Evolutionary conservation across 2,329 filamentous ascomycete species (phyloP).

Genomic region (Iodosphaeria phyllophila): DNA sequence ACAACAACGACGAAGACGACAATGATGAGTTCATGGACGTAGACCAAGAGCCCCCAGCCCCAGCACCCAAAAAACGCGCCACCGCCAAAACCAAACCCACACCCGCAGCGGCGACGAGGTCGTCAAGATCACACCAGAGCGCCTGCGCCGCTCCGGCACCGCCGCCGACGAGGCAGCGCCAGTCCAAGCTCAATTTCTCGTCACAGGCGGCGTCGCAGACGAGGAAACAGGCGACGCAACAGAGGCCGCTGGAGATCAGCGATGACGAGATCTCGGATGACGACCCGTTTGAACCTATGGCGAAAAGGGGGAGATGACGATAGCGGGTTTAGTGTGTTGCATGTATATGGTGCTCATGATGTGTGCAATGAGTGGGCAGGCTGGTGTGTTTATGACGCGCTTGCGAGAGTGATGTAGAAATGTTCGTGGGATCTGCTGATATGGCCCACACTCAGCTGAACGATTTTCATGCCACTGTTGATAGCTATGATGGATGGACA

Average conservation of each 20-base stretch:
- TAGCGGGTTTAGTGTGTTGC: too few species aligned
- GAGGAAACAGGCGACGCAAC: too few species aligned
- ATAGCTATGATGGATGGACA: too few species aligned
- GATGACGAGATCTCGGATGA: constrained; percentile 48
- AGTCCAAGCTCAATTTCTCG: constrained; percentile 30
- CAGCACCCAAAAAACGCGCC: constrained; percentile 10
- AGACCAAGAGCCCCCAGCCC: constrained; percentile 20
- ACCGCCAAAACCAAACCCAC: constrained; percentile 19
- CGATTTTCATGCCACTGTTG: too few species aligned
- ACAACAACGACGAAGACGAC: constrained; percentile 27
- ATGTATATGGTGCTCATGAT: too few species aligned
- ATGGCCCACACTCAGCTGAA: too few species aligned
- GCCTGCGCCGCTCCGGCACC: constrained; percentile 7
- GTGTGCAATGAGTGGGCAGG: too few species aligned
- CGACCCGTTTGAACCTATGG: constrained; percentile 35
- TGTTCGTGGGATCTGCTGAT: too few species aligned
- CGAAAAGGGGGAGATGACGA: too few species aligned
- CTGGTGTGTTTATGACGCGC: too few species aligned
- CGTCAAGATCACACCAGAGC: constrained; percentile 15
- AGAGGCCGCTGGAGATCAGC: constrained; percentile 37
- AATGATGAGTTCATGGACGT: constrained; percentile 35
- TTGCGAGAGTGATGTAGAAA: too few species aligned
- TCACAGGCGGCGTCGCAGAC: constrained; percentile 25
- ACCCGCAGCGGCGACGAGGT: constrained; percentile 11
- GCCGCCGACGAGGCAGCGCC: constrained; percentile 21